Base-by-base conservation (phyloP, 805 yeast species). In the Lachancea meyersii region DNA sequence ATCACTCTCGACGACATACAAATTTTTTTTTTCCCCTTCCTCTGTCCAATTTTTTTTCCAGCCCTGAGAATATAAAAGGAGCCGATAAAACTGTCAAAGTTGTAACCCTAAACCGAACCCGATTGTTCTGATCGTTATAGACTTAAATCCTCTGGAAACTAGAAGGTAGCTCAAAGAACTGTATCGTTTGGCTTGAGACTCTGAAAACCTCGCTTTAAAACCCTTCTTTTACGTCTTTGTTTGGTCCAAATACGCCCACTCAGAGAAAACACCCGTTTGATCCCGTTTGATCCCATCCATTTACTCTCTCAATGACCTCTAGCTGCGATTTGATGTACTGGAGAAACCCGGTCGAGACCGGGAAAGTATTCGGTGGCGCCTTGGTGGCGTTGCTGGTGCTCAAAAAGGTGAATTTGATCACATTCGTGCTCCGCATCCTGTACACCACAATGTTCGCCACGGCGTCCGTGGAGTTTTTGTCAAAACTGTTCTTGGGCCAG, bases 401-500 rank as follows among this genome's bases (percentile, higher is more conserved):
- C 54, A 84, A 82, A 63, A 74, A 69, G 38, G 75, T 83, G 55
- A 81, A 83, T 61, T 58, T 84, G 52, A 54, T 80, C 54, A 76
- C 79, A 49, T 65, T 80, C 41, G 65, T 81, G 55, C 75, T 81
- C 71, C 78, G 75, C 61, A 48, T 82, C 35, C 66, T 78, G 42
- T 78, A 79, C 61, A 64, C 79, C 48, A 78, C 74, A 21, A 71
- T 88, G 48, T 68, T 74, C 41, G 51, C 75, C 22, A 74, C 91
- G 38, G 93, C 88, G 40, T 71, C 76, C 44, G 84, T 81, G 43
- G 97, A 89, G 70, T 84, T 80, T 58, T 71, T 73, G 44, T 83
- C 95, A 48, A 82, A 82, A 59, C 54, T 78, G 33, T 65, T 82
- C 51, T 73, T 85, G 38, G 96, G 96, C 43, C 65, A 65, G 40